These are phyloP conservation scores for Stagonosporopsis tanaceti DNA, from an alignment of 2,329 filamentous ascomycete species.

Conservation along the genomic window DNA sequence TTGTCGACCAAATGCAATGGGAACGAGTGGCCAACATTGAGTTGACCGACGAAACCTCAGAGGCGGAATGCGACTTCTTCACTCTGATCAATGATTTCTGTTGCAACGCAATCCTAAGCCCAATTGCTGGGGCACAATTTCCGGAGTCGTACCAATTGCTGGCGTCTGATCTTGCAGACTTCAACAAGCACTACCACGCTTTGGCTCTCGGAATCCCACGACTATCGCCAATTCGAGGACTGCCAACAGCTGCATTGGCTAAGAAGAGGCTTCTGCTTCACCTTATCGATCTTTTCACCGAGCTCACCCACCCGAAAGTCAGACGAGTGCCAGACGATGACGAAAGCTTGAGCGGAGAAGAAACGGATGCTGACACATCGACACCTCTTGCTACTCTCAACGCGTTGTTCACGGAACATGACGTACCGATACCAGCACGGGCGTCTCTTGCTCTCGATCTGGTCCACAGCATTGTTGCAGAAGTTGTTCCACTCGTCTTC, in stretches of 20 bases:
- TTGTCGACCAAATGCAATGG: slow-evolving; percentile 70
- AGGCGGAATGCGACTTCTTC: slow-evolving; percentile 57
- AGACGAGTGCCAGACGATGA: slow-evolving; percentile 41
- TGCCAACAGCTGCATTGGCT: slow-evolving; percentile 46
- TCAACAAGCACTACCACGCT: slow-evolving; percentile 63
- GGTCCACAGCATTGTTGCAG: slow-evolving; percentile 38
- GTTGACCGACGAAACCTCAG: slow-evolving; percentile 48
- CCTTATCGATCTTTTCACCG: slow-evolving; percentile 36
- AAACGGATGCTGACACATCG: slow-evolving; percentile 44
- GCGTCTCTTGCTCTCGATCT: slow-evolving; percentile 42
- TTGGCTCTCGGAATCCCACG: slow-evolving; percentile 64
- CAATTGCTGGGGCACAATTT: slow-evolving; percentile 61
- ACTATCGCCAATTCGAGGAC: slow-evolving; percentile 62
- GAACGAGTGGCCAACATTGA: slow-evolving; percentile 63
- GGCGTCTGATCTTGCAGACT: slow-evolving; percentile 62
- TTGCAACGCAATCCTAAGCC: slow-evolving; percentile 58
- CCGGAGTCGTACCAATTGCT: slow-evolving; percentile 54
- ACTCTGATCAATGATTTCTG: slow-evolving; percentile 65
- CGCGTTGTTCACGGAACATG: slow-evolving; percentile 39
- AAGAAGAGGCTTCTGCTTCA: slow-evolving; percentile 42
- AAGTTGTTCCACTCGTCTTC: slow-evolving; percentile 43
- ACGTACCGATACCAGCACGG: slow-evolving; percentile 37
- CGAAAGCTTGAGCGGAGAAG: slow-evolving; percentile 44
- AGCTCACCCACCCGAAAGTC: slow-evolving; percentile 38
- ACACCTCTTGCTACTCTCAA: slow-evolving; percentile 45